Conservation (phyloP, 192 early-diverging fungal genomes). For the Phycomyces blakesleeanus region DNA sequence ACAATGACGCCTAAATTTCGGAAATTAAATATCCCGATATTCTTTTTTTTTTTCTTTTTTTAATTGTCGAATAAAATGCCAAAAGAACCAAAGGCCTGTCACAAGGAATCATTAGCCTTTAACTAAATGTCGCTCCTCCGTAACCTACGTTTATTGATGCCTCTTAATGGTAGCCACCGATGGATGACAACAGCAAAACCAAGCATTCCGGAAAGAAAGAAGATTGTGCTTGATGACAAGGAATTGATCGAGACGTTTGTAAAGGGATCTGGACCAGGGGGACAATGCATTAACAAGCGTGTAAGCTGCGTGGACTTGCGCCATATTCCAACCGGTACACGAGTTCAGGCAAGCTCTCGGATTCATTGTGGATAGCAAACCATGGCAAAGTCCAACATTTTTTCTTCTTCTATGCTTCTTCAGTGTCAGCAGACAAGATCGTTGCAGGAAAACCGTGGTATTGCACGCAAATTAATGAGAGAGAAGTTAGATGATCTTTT, state of each 20-base stretch:
- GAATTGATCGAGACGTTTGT: conserved; percentile 76
- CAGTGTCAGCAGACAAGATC: conserved; percentile 74
- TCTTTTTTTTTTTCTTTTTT: too few species aligned
- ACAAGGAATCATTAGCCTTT: too few species aligned
- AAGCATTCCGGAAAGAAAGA: conserved; percentile 26
- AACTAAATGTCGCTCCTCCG: too few species aligned
- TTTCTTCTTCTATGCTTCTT: too few species aligned
- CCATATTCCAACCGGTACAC: conserved; percentile 68
- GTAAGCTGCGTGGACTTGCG: conserved; percentile 68
- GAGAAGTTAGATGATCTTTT: conserved; percentile 65
- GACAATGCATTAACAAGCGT: conserved; percentile 79
- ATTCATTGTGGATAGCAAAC: conserved; percentile 3
- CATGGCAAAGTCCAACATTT: not conserved
- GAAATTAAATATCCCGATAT: too few species aligned
- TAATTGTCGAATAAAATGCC: too few species aligned
- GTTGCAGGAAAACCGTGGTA: conserved; percentile 66
- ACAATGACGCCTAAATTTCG: too few species aligned
- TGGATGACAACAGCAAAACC: conserved; percentile 6
- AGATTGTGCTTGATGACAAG: conserved; percentile 56
- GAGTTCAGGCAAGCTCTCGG: conserved; percentile 43
- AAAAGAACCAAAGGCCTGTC: too few species aligned
- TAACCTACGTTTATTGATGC: too few species aligned
- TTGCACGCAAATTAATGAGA: conserved; percentile 59
- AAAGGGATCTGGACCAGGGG: conserved; percentile 75
- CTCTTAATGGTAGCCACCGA: not conserved